Conservation (phyloP, 139 green algal genomes). For the Mesotaenium endlicherianum region DNA sequence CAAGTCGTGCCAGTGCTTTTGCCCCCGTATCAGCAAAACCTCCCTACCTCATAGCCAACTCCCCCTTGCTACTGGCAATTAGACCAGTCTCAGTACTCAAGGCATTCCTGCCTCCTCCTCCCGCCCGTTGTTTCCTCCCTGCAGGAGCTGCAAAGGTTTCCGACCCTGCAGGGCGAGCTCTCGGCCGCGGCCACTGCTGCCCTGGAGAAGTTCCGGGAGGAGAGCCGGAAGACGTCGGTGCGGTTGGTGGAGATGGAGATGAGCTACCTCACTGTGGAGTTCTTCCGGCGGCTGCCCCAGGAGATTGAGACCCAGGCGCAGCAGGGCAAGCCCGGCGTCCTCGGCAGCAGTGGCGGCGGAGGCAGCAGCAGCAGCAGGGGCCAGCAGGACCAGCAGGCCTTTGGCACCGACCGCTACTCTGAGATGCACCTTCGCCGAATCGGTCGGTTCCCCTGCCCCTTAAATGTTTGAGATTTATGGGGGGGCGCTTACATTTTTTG, state of each 20-base stretch:
- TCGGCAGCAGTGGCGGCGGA: conserved; percentile 4
- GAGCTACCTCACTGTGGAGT: conserved; percentile 51
- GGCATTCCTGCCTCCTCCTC: background rate
- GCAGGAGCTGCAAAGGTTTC: conserved; percentile 45
- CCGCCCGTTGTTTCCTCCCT: background rate
- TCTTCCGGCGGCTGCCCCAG: conserved; percentile 44
- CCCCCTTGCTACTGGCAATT: too few species aligned
- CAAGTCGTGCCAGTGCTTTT: too few species aligned
- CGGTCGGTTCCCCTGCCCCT: conserved; percentile 28
- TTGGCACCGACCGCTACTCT: conserved; percentile 5
- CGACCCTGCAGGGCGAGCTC: conserved; percentile 27
- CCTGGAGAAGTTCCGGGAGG: conserved; percentile 36
- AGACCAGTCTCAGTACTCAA: background rate
- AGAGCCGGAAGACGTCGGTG: conserved; percentile 29
- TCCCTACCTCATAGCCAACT: too few species aligned
- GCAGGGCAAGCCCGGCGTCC: background rate
- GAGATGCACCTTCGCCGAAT: conserved; percentile 19
- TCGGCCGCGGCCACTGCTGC: background rate
- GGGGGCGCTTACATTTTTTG: too few species aligned
- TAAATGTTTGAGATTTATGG: too few species aligned
- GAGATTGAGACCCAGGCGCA: background rate
- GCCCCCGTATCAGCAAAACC: too few species aligned
- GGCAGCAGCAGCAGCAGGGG: background rate
- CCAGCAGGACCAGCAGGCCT: background rate
- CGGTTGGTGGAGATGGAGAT: conserved; percentile 54